Conservation (phyloP, 345 rosid genomes). For the Lepidium sativum region DNA sequence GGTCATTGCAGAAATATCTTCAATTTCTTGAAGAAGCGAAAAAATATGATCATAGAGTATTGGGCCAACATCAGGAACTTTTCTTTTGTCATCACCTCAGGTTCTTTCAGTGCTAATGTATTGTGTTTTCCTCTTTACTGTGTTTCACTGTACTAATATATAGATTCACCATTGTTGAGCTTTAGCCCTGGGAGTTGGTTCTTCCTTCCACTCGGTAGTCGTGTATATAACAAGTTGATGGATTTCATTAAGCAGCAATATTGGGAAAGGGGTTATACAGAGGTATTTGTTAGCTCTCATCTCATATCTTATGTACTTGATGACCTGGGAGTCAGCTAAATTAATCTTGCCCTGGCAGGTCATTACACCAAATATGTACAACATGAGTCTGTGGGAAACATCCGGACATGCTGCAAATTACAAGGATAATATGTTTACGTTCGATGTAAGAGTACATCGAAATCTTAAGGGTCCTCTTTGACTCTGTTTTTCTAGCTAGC, state of each 20-base stretch:
- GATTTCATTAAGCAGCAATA: constrained; percentile 67
- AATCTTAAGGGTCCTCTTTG: not conserved
- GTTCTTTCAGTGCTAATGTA: constrained; percentile 26
- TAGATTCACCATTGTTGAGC: constrained; percentile 5
- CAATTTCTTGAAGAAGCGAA: constrained; percentile 72
- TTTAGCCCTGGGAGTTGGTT: constrained; percentile 99
- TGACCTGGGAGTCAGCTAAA: constrained; percentile 4
- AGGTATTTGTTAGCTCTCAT: constrained; percentile 37
- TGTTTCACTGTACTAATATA: constrained; percentile 1
- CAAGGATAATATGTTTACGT: constrained; percentile 91
- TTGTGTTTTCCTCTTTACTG: not conserved
- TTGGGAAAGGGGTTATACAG: constrained; percentile 82
- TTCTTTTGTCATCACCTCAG: constrained; percentile 85
- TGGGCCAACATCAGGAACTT: constrained; percentile 90
- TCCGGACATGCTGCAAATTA: constrained; percentile 96
- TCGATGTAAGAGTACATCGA: constrained; percentile 51
- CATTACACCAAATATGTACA: constrained; percentile 82
- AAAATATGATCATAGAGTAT: constrained; percentile 81
- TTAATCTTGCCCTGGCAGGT: constrained; percentile 48
- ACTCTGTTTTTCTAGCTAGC: not conserved
- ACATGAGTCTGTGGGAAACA: constrained; percentile 94
- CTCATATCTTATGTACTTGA: not conserved
- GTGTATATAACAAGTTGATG: constrained; percentile 78
- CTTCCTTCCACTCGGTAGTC: constrained; percentile 86
- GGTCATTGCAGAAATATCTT: constrained; percentile 55